Evolutionary conservation across 768 basidiomycete genomes (phyloP).

Genomic region (Lactarius hengduanensis): DNA sequence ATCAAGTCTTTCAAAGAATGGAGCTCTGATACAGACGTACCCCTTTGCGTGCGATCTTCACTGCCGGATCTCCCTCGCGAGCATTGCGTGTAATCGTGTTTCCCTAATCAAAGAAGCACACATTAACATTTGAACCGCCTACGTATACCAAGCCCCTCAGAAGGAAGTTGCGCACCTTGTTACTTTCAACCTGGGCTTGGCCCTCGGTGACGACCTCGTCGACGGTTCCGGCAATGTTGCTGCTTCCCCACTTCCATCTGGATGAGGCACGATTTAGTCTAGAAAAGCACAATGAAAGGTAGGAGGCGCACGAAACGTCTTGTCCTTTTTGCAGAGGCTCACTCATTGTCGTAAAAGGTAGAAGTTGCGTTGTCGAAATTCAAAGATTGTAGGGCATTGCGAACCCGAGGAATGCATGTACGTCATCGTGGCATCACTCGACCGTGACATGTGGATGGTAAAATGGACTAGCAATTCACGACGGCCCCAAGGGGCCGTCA

Average conservation of each 20-base stretch:
- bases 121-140: background rate
- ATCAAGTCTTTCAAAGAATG: background rate
- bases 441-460: background rate
- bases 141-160: background rate
- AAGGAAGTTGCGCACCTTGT: slow-evolving; percentile 38
- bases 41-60: slow-evolving; percentile 46
- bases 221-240: slow-evolving; percentile 14
- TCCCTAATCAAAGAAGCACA: slow-evolving; percentile 32
- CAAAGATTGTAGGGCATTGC: no score
- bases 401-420: background rate
- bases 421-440: slow-evolving; percentile 3
- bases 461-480: no score
- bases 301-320: slow-evolving; percentile 11
- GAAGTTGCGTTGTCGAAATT: no score
- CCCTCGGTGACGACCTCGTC: slow-evolving; percentile 41
- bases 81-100: slow-evolving; percentile 46
- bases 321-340: slow-evolving; percentile 17
- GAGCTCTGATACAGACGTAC: slow-evolving; percentile 35
- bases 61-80: slow-evolving; percentile 47
- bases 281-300: background rate
- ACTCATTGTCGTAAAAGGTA: slow-evolving; percentile 8
- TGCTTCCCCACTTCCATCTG: slow-evolving; percentile 23
- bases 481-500: no score
- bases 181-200: slow-evolving; percentile 44
- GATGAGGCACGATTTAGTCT: background rate